These are phyloP conservation scores for Panaeolus cyanescens DNA, from an alignment of 768 basidiomycete species.

Conservation along the genomic window DNA sequence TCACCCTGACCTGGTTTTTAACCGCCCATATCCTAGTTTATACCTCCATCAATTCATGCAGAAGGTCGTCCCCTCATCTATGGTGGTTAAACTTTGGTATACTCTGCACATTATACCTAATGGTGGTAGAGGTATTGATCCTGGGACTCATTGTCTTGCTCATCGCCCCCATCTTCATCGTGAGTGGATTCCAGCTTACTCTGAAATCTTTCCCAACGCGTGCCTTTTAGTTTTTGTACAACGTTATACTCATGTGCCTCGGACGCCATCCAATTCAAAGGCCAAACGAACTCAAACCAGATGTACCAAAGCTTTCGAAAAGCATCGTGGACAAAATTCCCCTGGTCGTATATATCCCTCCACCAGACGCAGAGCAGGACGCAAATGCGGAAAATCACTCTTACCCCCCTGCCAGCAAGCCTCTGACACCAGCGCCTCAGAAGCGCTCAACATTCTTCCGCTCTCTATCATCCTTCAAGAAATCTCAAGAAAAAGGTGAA, in stretches of 20 bases:
- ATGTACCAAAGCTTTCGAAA: constrained; percentile 74
- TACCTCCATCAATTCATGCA: constrained; percentile 73
- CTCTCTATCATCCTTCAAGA: constrained; percentile 15
- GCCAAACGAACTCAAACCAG: constrained; percentile 72
- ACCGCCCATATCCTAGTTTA: constrained; percentile 81
- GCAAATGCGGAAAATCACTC: constrained; percentile 40
- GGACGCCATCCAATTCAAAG: constrained; percentile 81
- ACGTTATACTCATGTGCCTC: constrained; percentile 74
- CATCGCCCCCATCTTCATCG: constrained; percentile 77
- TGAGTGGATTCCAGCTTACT: constrained; percentile 37
- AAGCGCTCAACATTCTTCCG: constrained; percentile 18
- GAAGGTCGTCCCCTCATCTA: constrained; percentile 72
- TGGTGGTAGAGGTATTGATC: constrained; percentile 67
- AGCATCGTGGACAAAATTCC: constrained; percentile 78
- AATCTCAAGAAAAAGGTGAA: constrained; percentile 15
- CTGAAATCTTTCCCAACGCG: neutral
- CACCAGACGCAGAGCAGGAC: constrained; percentile 59
- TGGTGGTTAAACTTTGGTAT: constrained; percentile 89
- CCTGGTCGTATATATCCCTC: constrained; percentile 83
- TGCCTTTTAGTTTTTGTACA: constrained; percentile 64
- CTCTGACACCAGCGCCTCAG: constrained; percentile 29
- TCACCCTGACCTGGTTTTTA: constrained; percentile 83
- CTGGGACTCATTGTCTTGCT: constrained; percentile 79
- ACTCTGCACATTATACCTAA: constrained; percentile 77
- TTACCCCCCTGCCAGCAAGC: constrained; percentile 61